Percentiles rank a stretch among this genome's conserved stretches.
These are phyloP conservation scores for Harrya chromipes DNA, from an alignment of 768 basidiomycete genomes.

Conservation along the genomic window DNA sequence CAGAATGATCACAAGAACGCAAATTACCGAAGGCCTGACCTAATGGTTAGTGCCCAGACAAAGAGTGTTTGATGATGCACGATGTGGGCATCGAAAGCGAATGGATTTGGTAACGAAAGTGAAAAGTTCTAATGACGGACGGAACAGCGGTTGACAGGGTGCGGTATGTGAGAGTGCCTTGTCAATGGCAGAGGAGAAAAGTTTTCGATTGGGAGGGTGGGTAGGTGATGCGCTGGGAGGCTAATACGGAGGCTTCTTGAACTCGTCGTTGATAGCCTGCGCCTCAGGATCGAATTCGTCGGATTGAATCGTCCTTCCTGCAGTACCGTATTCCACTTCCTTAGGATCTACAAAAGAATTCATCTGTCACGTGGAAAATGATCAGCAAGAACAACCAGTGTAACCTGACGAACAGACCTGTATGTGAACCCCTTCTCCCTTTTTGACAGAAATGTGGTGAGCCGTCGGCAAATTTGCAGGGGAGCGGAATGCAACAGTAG, in stretches of 20 bases:
- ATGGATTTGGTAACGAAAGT: neutral
- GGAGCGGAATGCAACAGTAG: conserved; percentile 60
- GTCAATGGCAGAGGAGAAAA: neutral
- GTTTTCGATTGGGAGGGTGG: neutral
- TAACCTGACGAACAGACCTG: conserved; percentile 39
- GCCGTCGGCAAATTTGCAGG: conserved; percentile 29
- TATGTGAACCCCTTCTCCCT: conserved; percentile 55
- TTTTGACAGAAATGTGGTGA: conserved; percentile 32
- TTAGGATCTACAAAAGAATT: conserved; percentile 54
- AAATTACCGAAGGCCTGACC: neutral
- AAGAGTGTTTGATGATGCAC: neutral
- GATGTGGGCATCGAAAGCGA: neutral
- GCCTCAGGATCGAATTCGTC: conserved; percentile 58
- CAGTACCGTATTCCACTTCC: conserved; percentile 52
- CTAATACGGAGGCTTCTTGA: conserved; percentile 55
- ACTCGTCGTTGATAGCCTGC: conserved; percentile 56
- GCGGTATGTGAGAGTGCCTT: neutral
- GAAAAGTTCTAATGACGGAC: neutral
- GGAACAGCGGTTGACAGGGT: neutral
- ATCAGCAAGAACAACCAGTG: neutral
- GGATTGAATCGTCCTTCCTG: conserved; percentile 47
- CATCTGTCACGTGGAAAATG: conserved; percentile 47
- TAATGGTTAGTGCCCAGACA: neutral
- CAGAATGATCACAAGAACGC: neutral
- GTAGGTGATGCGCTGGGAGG: neutral